These are phyloP conservation scores for Cryptosporidium muris DNA, from an alignment of 169 alveolate genomes.

Conservation along the genomic window DNA sequence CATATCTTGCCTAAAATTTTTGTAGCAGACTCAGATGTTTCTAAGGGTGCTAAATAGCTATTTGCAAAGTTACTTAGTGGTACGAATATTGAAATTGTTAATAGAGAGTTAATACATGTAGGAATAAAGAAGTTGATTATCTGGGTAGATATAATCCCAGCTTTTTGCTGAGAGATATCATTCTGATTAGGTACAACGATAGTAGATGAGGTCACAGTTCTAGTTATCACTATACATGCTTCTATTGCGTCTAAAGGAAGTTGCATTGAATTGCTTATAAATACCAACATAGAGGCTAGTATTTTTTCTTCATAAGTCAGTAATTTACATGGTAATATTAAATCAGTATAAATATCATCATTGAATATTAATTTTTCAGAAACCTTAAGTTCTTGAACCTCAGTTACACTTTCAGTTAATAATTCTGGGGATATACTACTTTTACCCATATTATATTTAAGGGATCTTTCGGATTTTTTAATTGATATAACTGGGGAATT, in stretches of 20 bases:
- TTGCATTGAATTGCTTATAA: neutral
- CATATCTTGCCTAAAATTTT: conserved; percentile 48
- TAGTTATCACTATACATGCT: conserved; percentile 45
- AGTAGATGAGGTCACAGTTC: conserved; percentile 28
- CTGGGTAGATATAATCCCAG: conserved; percentile 30
- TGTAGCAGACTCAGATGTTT: conserved; percentile 55
- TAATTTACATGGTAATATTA: conserved; percentile 48
- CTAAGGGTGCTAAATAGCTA: conserved; percentile 13
- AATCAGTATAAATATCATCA: conserved; percentile 55
- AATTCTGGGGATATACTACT: neutral
- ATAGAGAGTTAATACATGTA: conserved; percentile 42
- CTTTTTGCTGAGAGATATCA: conserved; percentile 1
- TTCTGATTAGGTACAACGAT: conserved; percentile 31
- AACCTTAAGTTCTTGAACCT: conserved; percentile 36
- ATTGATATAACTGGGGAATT: conserved; percentile 49
- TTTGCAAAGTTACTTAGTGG: conserved; percentile 22
- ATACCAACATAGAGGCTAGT: conserved; percentile 34
- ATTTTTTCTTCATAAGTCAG: conserved; percentile 61
- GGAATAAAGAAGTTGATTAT: conserved; percentile 48
- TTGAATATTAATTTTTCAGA: conserved; percentile 44
- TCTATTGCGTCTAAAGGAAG: conserved; percentile 29
- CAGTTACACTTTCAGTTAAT: neutral
- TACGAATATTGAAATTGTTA: conserved; percentile 33
- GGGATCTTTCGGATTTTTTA: conserved; percentile 12
- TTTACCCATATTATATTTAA: conserved; percentile 10